These are phyloP conservation scores for Desmodesmus armatus DNA, from an alignment of 139 green algal species.

Conservation along the genomic window DNA sequence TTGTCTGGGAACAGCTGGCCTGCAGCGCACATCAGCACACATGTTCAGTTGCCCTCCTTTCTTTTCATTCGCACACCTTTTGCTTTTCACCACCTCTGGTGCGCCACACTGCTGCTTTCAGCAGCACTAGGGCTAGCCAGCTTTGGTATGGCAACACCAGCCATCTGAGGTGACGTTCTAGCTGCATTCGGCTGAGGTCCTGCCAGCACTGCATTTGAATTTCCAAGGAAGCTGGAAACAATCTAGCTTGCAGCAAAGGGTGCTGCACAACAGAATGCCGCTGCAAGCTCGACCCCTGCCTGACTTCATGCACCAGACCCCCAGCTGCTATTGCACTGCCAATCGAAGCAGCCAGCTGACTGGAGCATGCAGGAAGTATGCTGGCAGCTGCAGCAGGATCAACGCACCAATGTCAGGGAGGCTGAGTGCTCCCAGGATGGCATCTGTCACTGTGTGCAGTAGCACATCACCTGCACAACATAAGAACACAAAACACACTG, in stretches of 20 bases:
- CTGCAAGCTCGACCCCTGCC: neutral
- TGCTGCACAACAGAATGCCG: neutral
- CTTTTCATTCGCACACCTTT: no score
- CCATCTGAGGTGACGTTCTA: no score
- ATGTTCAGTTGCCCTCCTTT: neutral
- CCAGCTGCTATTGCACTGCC: neutral
- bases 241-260: neutral
- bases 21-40: conserved; percentile 48
- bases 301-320: neutral
- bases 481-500: neutral
- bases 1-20: conserved; percentile 99
- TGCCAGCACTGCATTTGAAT: no score
- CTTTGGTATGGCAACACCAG: no score
- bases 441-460: conserved; percentile 96
- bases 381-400: no score
- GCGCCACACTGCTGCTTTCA: neutral
- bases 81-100: neutral
- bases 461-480: conserved; percentile 89
- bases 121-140: neutral
- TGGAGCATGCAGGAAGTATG: neutral
- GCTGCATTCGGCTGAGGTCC: no score
- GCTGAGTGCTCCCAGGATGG: conserved; percentile 94
- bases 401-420: conserved; percentile 97
- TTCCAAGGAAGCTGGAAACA: no score
- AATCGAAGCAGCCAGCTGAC: no score